Evolutionary conservation across 108 stramenopile genomes (phyloP), one percentile per base, ranked within the genome.

Genomic region (Pseudonitzschia delicatissima): DNA sequence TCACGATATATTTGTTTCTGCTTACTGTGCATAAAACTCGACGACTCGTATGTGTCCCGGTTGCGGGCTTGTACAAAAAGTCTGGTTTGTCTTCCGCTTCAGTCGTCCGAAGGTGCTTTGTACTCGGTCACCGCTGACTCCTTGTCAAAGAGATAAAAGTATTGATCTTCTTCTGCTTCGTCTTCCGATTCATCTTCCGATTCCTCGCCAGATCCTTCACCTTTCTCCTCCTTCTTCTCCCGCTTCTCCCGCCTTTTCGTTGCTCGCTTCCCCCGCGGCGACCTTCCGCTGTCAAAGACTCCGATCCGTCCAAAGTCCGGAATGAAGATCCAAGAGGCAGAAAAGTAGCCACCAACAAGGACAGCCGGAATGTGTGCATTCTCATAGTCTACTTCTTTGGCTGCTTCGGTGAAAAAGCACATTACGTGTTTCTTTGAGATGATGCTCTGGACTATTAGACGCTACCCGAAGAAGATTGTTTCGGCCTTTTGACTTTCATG

Each of bases 1-100:
- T 9, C 29, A 44, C 42, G 20, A 25, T 1, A 11, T 12, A 62
- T 32, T 11, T 3, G 57, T 36, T 11, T 31, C 2, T 17, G 23
- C 47, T 48, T 74, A 78, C 27, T 50, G 57, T 5, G 82, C 77
- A 65, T 82, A 82, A 76, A 82, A 82, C 39, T 82, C 82, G 21
- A 82, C 74, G 34, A 82, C 51, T 6, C 81, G 72, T 57, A 45
- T 7, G 6, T 45, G 53, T 0, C 6, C 31, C 15, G 33, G 49
- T 11, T 64, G 37, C 12, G 70, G n/a, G 62, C 26, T 66, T 48
- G 42, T 26, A 58, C 17, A 72, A 17, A 55, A 65, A 72, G 13
- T 64, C 64, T 39, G 62, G 57, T 8, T 44, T 28, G 21, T 34
- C 39, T 52, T 34, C 45, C 17, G n/a, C 52, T 32, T 51, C 59